Evolutionary conservation across 2,329 filamentous ascomycete species (phyloP), one percentile per base, ranked within the genome.

Genomic region (Trichoderma aggressivum): DNA sequence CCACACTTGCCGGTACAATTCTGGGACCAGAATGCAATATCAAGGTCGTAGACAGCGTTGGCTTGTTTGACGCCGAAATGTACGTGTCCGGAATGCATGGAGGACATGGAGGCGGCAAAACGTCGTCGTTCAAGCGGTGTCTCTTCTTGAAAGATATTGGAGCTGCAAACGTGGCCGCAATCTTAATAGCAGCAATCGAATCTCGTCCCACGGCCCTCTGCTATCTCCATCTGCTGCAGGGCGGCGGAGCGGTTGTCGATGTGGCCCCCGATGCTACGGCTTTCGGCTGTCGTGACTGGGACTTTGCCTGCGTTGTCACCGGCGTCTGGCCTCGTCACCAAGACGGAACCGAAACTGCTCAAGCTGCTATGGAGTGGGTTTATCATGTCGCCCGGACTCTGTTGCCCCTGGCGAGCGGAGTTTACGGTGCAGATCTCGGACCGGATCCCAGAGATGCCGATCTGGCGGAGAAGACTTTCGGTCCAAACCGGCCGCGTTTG

Each of bases 101-200:
- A 28, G 88, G 88, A 0, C 87, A 90, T 65, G 82, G 82, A 21
- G 80, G 84, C 26, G 84, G 85, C 74, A 90, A 89, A 80, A 90
- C 87, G 0, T 90, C 86, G 11, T 84, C 88, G 0, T 90, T 91
- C 81, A 90, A 91, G 80, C 84, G 89, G 74, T 91, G 89, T 76
- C 55, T 91, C 34, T 90, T 91, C 74, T 77, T 91, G 8, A 86
- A 86, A 71, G 0, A 75, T 47, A 85, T 90, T 14, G 81, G 81
- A 72, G 71, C 69, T 63, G 50, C 2, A 2, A 67, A 78, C 2
- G 50, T 87, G 1, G 75, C 77, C 28, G 60, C 79, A 1, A 74
- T 74, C 6, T 78, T 91, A 58, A 70, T 84, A 16, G 70, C 75
- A 3, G 86, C 88, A 6, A 21, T 90, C 5, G 71, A 83, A 56